phyloP scores from a whole-genome alignment of 2,329 filamentous ascomycete species.

The Calonectria leucothoes region DNA sequence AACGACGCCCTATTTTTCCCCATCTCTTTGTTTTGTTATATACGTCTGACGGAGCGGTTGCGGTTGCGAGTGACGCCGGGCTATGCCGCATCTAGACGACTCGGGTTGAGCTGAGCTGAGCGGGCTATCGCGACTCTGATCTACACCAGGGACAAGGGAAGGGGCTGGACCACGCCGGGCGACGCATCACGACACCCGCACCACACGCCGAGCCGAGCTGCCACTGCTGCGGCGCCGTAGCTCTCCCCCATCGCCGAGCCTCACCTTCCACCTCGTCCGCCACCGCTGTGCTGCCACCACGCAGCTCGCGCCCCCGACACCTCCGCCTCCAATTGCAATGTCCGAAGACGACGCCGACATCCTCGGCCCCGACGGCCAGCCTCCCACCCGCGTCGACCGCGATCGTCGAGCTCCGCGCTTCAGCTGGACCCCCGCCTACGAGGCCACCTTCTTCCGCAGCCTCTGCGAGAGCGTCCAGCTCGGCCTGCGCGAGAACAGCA shows the following conservation, averaged over 20 bases:
- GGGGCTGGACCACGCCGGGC: not conserved
- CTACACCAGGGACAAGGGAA: not conserved
- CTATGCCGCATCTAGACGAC: slow-evolving; percentile 1
- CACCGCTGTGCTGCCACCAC: not conserved
- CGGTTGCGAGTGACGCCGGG: not conserved
- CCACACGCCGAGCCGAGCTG: not conserved
- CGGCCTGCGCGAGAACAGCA: slow-evolving; percentile 67
- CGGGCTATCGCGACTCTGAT: not conserved
- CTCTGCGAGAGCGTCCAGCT: slow-evolving; percentile 69
- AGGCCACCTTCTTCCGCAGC: slow-evolving; percentile 70
- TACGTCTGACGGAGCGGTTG: not conserved
- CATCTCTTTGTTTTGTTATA: not conserved
- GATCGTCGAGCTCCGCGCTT: slow-evolving; percentile 63
- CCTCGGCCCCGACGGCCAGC: slow-evolving; percentile 50
- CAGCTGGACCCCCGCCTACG: slow-evolving; percentile 69
- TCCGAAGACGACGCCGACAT: slow-evolving; percentile 53
- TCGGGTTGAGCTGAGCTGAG: slow-evolving; percentile 3
- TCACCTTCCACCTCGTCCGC: not conserved
- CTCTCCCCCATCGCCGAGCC: not conserved
- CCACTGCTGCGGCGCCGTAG: not conserved
- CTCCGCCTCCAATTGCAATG: slow-evolving; percentile 38
- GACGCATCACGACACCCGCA: not conserved
- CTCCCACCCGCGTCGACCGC: slow-evolving; percentile 49
- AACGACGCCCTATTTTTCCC: slow-evolving; percentile 1
- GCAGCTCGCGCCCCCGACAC: not conserved